Conservation (phyloP, 192 early-diverging fungal species). For the Coemansia sp. region DNA sequence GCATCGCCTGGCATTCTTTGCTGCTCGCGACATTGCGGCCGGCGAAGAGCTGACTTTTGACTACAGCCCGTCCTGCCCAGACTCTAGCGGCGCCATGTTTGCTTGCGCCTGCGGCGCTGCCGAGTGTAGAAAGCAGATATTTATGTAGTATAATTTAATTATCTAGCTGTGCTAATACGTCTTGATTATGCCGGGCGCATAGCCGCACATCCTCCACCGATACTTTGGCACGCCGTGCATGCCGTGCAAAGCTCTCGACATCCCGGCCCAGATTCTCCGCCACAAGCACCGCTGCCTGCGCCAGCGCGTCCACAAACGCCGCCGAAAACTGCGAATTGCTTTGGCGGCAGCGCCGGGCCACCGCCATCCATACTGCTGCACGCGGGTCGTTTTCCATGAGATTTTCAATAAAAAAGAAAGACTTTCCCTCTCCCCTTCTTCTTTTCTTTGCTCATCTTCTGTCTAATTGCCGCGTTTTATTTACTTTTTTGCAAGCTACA, state of each 20-base stretch:
- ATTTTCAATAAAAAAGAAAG: background rate
- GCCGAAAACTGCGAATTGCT: slow-evolving; percentile 22
- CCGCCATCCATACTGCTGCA: slow-evolving; percentile 40
- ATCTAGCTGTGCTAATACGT: background rate
- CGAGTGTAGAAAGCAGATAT: slow-evolving; percentile 28
- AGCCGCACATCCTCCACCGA: slow-evolving; percentile 48
- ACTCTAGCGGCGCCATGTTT: slow-evolving; percentile 8
- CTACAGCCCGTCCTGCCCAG: slow-evolving; percentile 77
- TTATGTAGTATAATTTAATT: slow-evolving; percentile 5
- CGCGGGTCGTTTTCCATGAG: slow-evolving; percentile 37
- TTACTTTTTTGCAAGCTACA: background rate
- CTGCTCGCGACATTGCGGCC: slow-evolving; percentile 64
- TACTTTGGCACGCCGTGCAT: slow-evolving; percentile 48
- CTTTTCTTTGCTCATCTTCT: slow-evolving; percentile 8
- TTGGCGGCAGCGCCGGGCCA: slow-evolving; percentile 34
- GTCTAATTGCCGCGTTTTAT: background rate
- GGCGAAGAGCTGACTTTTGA: slow-evolving; percentile 94
- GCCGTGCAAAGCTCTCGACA: slow-evolving; percentile 51
- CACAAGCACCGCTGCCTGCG: slow-evolving; percentile 17
- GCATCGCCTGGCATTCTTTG: slow-evolving; percentile 91
- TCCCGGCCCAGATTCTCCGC: slow-evolving; percentile 40
- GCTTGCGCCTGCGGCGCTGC: slow-evolving; percentile 31
- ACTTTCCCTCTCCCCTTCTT: background rate
- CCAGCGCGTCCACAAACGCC: slow-evolving; percentile 41
- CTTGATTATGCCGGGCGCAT: slow-evolving; percentile 6